These are phyloP conservation scores for Kluyveromyces starmeri DNA, from an alignment of 805 yeast species.

Conservation along the genomic window DNA sequence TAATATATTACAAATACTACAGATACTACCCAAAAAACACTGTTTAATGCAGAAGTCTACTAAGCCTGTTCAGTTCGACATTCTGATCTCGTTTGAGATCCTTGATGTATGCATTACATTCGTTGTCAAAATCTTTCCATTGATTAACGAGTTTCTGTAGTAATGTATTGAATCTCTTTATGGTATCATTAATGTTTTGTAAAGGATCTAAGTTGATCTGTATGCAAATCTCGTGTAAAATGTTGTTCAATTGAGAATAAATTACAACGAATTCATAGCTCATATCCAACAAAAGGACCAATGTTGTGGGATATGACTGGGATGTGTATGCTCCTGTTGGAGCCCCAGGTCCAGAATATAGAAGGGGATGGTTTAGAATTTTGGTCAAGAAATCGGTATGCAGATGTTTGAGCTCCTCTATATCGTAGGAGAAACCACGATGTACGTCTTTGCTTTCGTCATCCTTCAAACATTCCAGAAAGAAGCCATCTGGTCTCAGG, in stretches of 20 bases:
- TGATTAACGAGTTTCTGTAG: conserved; percentile 35
- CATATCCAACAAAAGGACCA: conserved; percentile 30
- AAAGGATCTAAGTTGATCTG: conserved; percentile 22
- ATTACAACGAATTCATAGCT: conserved; percentile 33
- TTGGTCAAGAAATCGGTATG: conserved; percentile 29
- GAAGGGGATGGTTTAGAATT: conserved; percentile 7
- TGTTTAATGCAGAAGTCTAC: conserved; percentile 29
- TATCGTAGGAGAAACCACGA: conserved; percentile 29
- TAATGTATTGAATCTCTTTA: conserved; percentile 30
- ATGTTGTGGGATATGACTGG: conserved; percentile 34
- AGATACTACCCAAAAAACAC: not conserved
- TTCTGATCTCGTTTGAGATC: conserved; percentile 49
- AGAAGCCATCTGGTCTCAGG: conserved; percentile 23
- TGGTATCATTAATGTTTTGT: conserved; percentile 18
- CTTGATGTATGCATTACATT: conserved; percentile 35
- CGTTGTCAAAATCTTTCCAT: conserved; percentile 37
- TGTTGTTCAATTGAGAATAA: conserved; percentile 31
- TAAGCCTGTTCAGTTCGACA: conserved; percentile 40
- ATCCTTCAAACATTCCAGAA: not conserved
- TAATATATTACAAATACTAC: too few species aligned
- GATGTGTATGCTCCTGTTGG: conserved; percentile 32
- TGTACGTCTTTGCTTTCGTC: not conserved
- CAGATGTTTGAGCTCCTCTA: conserved; percentile 40
- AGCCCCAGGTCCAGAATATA: conserved; percentile 1
- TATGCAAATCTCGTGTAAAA: conserved; percentile 29